Percentiles rank a stretch among this genome's conserved stretches.
These are phyloP conservation scores for Hevea brasiliensis DNA, from an alignment of 345 rosid species.

Conservation along the genomic window DNA sequence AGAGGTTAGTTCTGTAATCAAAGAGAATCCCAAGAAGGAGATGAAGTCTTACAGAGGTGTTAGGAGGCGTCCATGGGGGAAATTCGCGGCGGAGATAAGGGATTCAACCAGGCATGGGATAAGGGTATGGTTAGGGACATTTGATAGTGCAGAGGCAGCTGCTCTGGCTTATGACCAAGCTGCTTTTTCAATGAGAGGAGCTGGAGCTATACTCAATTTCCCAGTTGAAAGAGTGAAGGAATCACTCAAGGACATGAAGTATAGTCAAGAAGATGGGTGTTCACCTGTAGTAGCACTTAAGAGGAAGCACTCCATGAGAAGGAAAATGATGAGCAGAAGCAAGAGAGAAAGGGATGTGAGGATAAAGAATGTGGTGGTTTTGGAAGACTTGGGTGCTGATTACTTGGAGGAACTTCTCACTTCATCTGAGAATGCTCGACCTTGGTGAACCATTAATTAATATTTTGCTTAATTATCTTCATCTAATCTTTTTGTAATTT, in stretches of 20 bases:
- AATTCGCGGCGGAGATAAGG: constrained; percentile 77
- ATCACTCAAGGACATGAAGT: constrained; percentile 63
- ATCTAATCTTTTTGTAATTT: too few species aligned
- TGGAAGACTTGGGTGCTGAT: constrained; percentile 83
- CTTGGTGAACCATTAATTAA: constrained; percentile 1
- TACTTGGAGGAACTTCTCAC: constrained; percentile 64
- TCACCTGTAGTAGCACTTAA: constrained; percentile 90
- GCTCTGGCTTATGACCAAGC: constrained; percentile 79
- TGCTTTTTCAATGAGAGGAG: constrained; percentile 67
- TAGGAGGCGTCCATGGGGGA: constrained; percentile 78
- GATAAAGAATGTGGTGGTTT: constrained; percentile 53
- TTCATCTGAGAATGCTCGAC: constrained; percentile 33
- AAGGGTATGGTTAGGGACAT: constrained; percentile 73
- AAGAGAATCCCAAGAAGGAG: constrained; percentile 34
- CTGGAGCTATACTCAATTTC: constrained; percentile 56
- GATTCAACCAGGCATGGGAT: constrained; percentile 63
- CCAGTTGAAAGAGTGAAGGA: constrained; percentile 66
- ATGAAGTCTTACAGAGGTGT: constrained; percentile 66
- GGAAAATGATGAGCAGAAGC: constrained; percentile 45
- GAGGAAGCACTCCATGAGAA: constrained; percentile 71
- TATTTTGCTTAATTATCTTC: too few species aligned
- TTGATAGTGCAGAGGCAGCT: constrained; percentile 73
- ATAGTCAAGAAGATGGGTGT: constrained; percentile 46
- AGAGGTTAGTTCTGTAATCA: constrained; percentile 44
- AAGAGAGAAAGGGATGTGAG: constrained; percentile 41